Conservation (phyloP, 257 asterid genomes). For the Schizonepeta tenuifolia region DNA sequence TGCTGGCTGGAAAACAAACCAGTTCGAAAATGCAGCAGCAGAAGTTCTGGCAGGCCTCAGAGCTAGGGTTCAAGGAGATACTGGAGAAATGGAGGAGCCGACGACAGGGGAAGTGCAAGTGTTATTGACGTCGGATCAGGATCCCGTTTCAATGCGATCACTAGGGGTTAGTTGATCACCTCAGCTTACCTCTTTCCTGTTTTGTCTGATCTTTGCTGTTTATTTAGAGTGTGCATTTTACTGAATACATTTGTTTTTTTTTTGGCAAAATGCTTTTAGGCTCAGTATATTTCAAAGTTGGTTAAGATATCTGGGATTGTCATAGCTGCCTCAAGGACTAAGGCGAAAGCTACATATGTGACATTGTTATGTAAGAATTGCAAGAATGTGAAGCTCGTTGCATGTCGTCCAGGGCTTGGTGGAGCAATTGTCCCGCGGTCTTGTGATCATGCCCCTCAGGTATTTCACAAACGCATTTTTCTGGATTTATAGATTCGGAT, state of each 20-base stretch:
- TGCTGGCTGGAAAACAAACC: conserved; percentile 28
- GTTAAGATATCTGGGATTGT: conserved; percentile 93
- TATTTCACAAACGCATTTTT: conserved; percentile 27
- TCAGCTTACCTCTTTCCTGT: neutral
- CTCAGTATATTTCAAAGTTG: conserved; percentile 85
- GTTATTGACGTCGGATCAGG: conserved; percentile 86
- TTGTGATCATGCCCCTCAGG: conserved; percentile 94
- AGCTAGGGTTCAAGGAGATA: conserved; percentile 78
- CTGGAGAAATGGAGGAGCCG: conserved; percentile 93
- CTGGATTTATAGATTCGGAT: neutral
- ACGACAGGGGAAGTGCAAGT: conserved; percentile 89
- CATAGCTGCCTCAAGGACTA: conserved; percentile 98
- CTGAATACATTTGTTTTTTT: neutral
- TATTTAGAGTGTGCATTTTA: conserved; percentile 2
- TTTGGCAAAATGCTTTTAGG: conserved; percentile 50
- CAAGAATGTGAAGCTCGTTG: conserved; percentile 83
- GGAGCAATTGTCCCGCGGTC: conserved; percentile 96
- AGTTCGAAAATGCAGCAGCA: conserved; percentile 96
- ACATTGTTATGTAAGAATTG: conserved; percentile 89
- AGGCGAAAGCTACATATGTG: conserved; percentile 95
- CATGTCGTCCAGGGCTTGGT: conserved; percentile 99
- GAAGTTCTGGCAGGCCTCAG: conserved; percentile 84
- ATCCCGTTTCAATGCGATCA: conserved; percentile 75
- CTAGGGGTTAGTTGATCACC: conserved; percentile 74
- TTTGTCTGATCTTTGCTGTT: neutral